Base-by-base conservation (phyloP, 768 basidiomycete genomes). In the Serendipita vermifera region DNA sequence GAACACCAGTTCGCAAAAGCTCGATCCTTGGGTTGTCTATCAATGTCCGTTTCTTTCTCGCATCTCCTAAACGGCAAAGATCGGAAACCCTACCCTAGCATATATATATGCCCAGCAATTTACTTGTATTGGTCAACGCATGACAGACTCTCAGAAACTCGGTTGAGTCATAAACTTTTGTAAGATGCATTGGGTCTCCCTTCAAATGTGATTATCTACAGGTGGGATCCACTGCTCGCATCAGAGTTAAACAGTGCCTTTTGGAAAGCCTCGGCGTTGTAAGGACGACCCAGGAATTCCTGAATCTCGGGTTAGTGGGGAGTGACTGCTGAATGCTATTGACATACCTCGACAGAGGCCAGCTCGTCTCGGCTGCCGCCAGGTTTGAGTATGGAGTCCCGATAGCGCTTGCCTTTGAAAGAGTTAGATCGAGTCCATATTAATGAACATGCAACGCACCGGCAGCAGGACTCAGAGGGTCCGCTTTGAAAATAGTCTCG, bases 311-410 rank as follows among this genome's bases (percentile, higher is more conserved):
- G 17, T 56, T 31, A 4, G 43, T 17, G 53, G 35, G 43, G 39
- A 59, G 54, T 33, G 32, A 32, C 29, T 33, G n/a, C n/a, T 20
- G 35, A 5, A 32, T 22, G 38, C 20, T 17, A 32, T 17, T 24
- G 7, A 48, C 69, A 29, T 59, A 82, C 86, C 75, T 83, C 75
- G 57, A 92, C 75, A n/a, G 83, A 83, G 41, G 86, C 82, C 56
- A 80, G 68, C 62, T 90, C 89, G 59, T 92, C 87, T 11, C 83
- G 77, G 60, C 82, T 85, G 26, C 85, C 87, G 24, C 89, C 87
- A 5, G 77, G 77, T 31, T 70, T 67, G 15, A 92, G 73, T 59
- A 93, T 90, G 66, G 81, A 81, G 58, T 85, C 76, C 2, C 87
- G 77, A 66, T 92, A 93, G 24, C 68, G 70, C 59, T 74, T 71